A percentile compares a stretch with the other conserved stretches of the same genome.
Evolutionary conservation across 73 alveolate species (phyloP).

Genomic region (Breviolum minutum): DNA sequence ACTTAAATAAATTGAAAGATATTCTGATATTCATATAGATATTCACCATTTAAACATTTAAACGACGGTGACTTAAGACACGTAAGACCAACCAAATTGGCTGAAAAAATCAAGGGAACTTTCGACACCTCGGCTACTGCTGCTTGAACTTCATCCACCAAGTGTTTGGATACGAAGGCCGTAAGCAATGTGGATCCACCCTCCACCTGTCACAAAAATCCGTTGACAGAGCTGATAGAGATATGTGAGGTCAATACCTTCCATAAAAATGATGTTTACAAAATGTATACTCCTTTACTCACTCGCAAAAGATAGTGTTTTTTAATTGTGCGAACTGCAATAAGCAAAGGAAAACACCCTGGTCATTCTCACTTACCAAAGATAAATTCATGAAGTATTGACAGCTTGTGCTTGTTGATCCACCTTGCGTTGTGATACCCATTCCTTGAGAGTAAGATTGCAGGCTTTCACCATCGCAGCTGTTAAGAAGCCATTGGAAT

Average conservation of each 20-base stretch:
- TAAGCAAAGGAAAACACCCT: no score
- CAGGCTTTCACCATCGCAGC: constrained; percentile 41
- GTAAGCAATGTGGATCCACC: constrained; percentile 30
- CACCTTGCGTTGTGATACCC: constrained; percentile 92
- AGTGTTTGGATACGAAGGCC: constrained; percentile 20
- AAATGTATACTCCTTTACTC: no score
- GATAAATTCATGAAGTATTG: no score
- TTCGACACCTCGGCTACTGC: constrained; percentile 25
- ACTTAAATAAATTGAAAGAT: no score
- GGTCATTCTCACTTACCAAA: no score
- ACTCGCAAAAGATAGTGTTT: no score
- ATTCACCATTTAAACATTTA: no score
- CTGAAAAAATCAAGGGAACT: background rate
- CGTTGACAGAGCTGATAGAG: background rate
- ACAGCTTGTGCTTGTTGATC: no score
- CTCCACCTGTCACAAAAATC: background rate
- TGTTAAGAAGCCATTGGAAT: constrained; percentile 72
- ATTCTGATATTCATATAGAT: no score
- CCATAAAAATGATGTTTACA: background rate
- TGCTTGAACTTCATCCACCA: constrained; percentile 41
- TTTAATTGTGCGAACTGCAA: no score
- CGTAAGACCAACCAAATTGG: background rate
- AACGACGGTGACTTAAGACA: background rate
- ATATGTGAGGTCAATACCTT: no score
- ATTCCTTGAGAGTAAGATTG: constrained; percentile 32